Evolutionary conservation across 441 rosid species (phyloP).

Genomic region (Eruca vesicaria): DNA sequence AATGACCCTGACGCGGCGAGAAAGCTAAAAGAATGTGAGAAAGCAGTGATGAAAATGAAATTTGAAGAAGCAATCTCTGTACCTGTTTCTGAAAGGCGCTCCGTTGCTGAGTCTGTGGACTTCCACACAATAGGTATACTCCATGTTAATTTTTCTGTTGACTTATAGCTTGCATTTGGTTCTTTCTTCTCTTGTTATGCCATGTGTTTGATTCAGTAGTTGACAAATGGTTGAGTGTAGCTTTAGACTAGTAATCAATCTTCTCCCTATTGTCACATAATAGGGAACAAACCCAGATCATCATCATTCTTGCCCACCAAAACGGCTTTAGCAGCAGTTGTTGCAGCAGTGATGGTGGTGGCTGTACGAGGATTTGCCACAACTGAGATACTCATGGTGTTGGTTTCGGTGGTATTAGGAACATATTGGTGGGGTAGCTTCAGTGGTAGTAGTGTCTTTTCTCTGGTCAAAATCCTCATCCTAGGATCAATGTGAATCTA

Average conservation of each 20-base stretch:
- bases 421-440: conserved; percentile 78
- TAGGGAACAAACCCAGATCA: conserved; percentile 91
- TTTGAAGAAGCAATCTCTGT: conserved; percentile 95
- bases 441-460: conserved; percentile 72
- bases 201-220: conserved; percentile 26
- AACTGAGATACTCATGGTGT: conserved; percentile 66
- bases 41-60: conserved; percentile 88
- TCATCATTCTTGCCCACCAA: conserved; percentile 76
- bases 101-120: conserved; percentile 85
- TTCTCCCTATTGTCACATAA: conserved; percentile 65
- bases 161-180: conserved; percentile 7
- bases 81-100: conserved; percentile 69
- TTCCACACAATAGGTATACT: conserved; percentile 67
- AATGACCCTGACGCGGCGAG: conserved; percentile 91
- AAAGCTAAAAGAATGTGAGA: conserved; percentile 92
- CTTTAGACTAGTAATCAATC: conserved; percentile 39
- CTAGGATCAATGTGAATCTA: conserved; percentile 21
- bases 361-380: conserved; percentile 61
- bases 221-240: conserved; percentile 34
- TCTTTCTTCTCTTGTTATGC: conserved; percentile 12
- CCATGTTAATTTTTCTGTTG: neutral
- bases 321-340: conserved; percentile 77
- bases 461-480: conserved; percentile 43
- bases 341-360: conserved; percentile 75
- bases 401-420: conserved; percentile 77